Base-by-base conservation (phyloP, 2,329 filamentous ascomycete species). In the Didymella pinodella region DNA sequence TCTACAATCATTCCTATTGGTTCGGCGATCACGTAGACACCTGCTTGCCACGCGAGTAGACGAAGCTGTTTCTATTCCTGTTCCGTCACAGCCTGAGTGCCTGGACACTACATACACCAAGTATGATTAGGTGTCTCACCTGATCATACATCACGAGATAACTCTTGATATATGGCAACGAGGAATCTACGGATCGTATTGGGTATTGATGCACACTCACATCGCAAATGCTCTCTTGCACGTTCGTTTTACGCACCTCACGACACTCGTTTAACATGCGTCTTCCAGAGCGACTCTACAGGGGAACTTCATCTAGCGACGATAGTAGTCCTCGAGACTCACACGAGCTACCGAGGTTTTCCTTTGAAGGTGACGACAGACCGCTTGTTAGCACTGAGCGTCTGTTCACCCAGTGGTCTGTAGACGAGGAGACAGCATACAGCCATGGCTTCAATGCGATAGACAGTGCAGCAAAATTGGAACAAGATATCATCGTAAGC, bases 381-480 rank as follows among this genome's bases (percentile, higher is more conserved):
- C 60, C 61, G 7, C 60, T 67, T n/a, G 51, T 68, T 18, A 68
- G 64, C 41, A 68, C 65, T 7, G 65, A 69, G 22, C 65, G 61
- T 29, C 55, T 69, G 16, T 69, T 69, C 40, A 51, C 49, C 18
- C 57, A 64, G 36, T 63, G 64, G 54, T 49, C 55, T 20, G 45
- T 49, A 16, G 60, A 66, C n/a, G 63, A 60, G 44, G 54, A 65
- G 25, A 60, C 59, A 7, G 31, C 40, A 20, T 64, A 68, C 36
- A 47, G 65, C 4, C 48, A 61, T 7, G 53, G 56, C 2, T 47
- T 50, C n/a, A 55, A 61, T 11, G 50, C 40, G 22, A 53, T 58
- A 31, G 53, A 61, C 11, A 41, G 54, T 8, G 43, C 31, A 3
- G 4, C 48, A 10, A 56, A 46, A 14, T 49, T 57, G 36, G 55